Evolutionary conservation across 345 rosid species (phyloP), one percentile per base, ranked within the genome.

Genomic region (Zanthoxylum bungeanum): DNA sequence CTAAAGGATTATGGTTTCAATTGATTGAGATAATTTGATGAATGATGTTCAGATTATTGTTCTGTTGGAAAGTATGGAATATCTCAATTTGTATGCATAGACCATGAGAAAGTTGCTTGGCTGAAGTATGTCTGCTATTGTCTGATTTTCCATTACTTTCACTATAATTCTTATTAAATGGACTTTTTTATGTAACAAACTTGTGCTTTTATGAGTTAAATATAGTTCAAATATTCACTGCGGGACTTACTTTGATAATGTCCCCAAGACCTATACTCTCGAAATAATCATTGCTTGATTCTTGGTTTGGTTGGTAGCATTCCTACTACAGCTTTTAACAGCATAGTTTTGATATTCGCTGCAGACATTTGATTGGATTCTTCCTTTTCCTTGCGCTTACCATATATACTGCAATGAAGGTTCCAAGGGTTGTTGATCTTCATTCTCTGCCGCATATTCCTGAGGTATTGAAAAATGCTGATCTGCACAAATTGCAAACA

Each of bases 361-460:
- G 89, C 89, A 94, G 98, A 85, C 98, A 94, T 84, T 84, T 94
- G 87, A 90, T 94, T 77, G 98, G 98, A n/a, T 94, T 94, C 83
- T 94, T 94, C 82, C 67, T 94, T 74, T 94, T 94, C 83, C 92
- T 94, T 66, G 78, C 95, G 61, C 86, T 94, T 31, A 90, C 98
- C 16, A 86, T 92, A 75, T 94, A 89, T 75, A 90, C 98, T 49
- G 98, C 98, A 4, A 83, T 51, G 66, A 87, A 82, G 85, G 85
- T 90, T 69, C 98, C 98, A 1, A 74, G 80, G 42, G 97, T 87
- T 61, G 91, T 89, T 51, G 97, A 93, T 82, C 88, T 93, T 75
- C 90, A 92, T 37, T 81, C 91, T 34, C 73, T 94, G 65, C 93
- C 85, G 44, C 95, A 89, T 60, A 69, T 93, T 68, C 87, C 97